Conservation (phyloP, 225 moss, liverwort and hornwort genomes). For the Bryum argenteum region DNA sequence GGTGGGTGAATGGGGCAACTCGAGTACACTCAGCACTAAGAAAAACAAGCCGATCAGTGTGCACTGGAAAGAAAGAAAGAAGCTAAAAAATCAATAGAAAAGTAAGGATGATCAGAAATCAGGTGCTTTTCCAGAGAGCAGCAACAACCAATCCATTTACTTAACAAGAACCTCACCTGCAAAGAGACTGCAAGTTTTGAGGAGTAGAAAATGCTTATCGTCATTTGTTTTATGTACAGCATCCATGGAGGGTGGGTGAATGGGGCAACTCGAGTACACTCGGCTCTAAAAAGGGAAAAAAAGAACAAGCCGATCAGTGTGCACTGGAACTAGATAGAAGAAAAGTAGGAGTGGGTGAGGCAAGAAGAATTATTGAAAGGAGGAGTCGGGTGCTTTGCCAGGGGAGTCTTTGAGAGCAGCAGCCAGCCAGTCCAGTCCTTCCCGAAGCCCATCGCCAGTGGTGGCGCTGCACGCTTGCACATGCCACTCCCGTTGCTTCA, state of each 20-base stretch:
- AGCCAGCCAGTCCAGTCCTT: conserved; percentile 56
- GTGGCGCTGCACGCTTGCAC: conserved; percentile 70
- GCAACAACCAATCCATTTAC: too few species aligned
- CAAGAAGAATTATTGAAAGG: neutral
- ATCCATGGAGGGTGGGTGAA: neutral
- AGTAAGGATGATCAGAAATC: too few species aligned
- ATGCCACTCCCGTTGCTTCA: conserved; percentile 55
- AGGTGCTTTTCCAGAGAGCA: too few species aligned
- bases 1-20: neutral
- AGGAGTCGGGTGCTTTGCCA: conserved; percentile 8
- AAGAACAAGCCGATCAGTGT: neutral
- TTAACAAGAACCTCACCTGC: too few species aligned
- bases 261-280: conserved; percentile 18
- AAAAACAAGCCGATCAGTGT: neutral
- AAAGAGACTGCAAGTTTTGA: too few species aligned
- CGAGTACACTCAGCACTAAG: conserved; percentile 3
- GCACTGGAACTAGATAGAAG: neutral
- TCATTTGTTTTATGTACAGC: conserved; percentile 13
- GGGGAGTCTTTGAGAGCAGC: conserved; percentile 41
- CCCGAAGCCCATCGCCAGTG: conserved; percentile 59
- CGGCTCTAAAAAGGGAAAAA: neutral
- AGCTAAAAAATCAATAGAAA: too few species aligned
- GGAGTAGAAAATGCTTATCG: neutral
- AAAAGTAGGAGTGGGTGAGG: neutral
- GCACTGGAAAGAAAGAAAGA: neutral